Conservation (phyloP, 108 stramenopile genomes). For the Hondaea fermentalgiana region DNA sequence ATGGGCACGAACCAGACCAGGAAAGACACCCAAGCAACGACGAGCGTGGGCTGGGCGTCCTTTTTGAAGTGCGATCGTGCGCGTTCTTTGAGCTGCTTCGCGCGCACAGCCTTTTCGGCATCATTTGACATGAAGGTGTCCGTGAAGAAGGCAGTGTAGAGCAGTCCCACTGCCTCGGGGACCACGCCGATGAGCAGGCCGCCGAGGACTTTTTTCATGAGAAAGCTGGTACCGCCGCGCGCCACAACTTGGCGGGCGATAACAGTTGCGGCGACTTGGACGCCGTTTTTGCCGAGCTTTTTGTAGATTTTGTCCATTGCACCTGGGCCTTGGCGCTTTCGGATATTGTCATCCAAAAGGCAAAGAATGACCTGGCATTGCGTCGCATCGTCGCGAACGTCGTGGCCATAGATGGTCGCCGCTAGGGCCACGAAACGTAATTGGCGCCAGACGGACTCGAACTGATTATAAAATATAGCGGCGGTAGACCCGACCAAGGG, state of each 20-base stretch:
- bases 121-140: not conserved
- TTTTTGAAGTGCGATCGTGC: not conserved
- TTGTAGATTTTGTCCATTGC: not conserved
- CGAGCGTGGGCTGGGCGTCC: not conserved
- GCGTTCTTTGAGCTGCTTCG: not conserved
- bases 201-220: not conserved
- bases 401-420: constrained; percentile 10
- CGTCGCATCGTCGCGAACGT: not conserved
- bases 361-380: not conserved
- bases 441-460: constrained; percentile 9
- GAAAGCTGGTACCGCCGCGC: not conserved
- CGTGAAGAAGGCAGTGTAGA: not conserved
- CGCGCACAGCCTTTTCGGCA: not conserved
- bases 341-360: not conserved
- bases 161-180: not conserved
- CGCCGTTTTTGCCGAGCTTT: not conserved
- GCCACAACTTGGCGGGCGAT: not conserved
- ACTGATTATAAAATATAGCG: not conserved
- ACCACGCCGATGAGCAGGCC: not conserved
- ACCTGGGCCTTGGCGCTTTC: not conserved
- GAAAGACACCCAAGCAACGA: not conserved
- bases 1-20: not conserved
- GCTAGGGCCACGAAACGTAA: not conserved
- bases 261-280: not conserved
- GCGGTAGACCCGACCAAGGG: not conserved